A percentile compares a stretch with the other conserved stretches of the same genome.
Evolutionary conservation across 78 protist genomes (phyloP).

Genomic region (Dictyostelium purpureum): DNA sequence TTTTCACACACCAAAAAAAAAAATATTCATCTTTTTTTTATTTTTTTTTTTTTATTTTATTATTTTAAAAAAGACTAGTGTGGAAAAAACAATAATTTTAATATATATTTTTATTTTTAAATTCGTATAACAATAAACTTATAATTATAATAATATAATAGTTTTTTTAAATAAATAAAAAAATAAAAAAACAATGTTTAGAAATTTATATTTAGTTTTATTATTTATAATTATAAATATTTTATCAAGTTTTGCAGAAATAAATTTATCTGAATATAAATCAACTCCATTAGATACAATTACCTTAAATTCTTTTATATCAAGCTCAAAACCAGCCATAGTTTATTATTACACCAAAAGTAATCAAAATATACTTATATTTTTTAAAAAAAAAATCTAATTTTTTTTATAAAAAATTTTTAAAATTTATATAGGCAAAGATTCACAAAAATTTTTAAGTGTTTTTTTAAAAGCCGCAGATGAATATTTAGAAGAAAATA

Average conservation of each 20-base stretch:
- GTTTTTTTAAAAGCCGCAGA: conserved; percentile 18
- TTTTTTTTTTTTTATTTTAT: no score
- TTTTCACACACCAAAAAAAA: no score
- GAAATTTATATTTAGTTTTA: neutral
- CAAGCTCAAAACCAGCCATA: neutral
- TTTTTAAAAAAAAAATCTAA: neutral
- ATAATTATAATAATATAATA: no score
- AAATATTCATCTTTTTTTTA: no score
- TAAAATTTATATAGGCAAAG: conserved; percentile 19
- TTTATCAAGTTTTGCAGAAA: neutral
- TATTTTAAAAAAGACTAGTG: no score
- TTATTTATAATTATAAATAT: neutral
- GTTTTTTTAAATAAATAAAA: neutral
- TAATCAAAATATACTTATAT: neutral
- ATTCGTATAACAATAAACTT: no score
- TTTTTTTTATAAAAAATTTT: neutral
- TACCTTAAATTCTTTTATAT: neutral
- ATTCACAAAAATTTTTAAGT: conserved; percentile 41
- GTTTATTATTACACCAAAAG: conserved; percentile 31
- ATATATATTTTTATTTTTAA: no score
- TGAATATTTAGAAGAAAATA: conserved; percentile 7
- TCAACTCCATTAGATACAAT: no score
- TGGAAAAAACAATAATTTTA: no score
- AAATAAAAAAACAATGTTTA: no score
- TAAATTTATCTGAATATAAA: neutral